phyloP scores from a whole-genome alignment of 1,139 yeast genomes.

The Eremothecium gossypii region DNA sequence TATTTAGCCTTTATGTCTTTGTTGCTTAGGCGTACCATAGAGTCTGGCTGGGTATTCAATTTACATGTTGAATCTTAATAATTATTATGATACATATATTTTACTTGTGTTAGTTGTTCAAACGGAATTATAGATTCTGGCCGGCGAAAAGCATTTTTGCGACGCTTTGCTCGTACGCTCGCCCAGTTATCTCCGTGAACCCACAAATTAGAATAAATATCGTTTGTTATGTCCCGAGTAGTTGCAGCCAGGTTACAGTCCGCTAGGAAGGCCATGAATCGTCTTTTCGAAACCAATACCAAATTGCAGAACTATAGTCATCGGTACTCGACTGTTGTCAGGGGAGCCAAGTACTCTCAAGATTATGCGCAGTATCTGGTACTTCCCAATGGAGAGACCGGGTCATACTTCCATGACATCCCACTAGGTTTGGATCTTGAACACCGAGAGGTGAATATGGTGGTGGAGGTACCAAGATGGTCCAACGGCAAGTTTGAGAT shows the following conservation, averaged over 20 bases:
- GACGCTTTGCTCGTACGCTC: too few relatives aligned
- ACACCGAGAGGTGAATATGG: constrained; percentile 66
- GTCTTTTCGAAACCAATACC: neutral
- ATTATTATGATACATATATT: too few relatives aligned
- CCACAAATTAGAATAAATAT: constrained; percentile 3
- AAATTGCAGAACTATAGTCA: constrained; percentile 10
- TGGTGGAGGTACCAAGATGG: constrained; percentile 95
- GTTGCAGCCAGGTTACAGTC: neutral
- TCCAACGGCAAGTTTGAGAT: constrained; percentile 91
- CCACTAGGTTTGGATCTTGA: constrained; percentile 64
- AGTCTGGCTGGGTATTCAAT: too few relatives aligned
- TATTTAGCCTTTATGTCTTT: too few relatives aligned
- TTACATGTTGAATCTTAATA: too few relatives aligned
- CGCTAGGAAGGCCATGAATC: too few relatives aligned
- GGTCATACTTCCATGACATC: constrained; percentile 83
- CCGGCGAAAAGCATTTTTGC: too few relatives aligned
- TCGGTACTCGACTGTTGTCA: constrained; percentile 22
- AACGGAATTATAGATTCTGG: too few relatives aligned
- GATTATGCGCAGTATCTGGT: constrained; percentile 37
- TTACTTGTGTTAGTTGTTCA: too few relatives aligned
- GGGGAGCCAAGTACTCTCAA: constrained; percentile 37
- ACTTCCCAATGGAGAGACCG: constrained; percentile 40
- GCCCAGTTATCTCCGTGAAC: too few relatives aligned
- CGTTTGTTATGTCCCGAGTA: neutral
- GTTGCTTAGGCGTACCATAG: too few relatives aligned